Base-by-base conservation (phyloP, 768 basidiomycete species). In the Neoboletus brunneissimus region DNA sequence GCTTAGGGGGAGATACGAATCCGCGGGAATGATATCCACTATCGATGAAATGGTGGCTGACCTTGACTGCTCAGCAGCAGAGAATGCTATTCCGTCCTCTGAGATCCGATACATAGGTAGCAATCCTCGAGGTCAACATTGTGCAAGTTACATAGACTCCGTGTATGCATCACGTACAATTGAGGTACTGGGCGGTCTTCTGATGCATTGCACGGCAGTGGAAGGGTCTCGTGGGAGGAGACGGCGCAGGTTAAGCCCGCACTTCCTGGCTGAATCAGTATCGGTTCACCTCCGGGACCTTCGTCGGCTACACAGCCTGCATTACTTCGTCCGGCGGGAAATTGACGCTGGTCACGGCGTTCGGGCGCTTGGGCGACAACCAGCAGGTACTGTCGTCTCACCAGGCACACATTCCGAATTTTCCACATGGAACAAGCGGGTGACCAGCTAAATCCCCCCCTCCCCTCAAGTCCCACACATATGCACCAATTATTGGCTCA, bases 81-180 rank as follows among this genome's bases (percentile, higher is more conserved):
- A 22, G 23, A 23, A 37, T 22, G n/a, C 15, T 20, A 47, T 52
- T 51, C 44, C 32, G 5, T 10, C 10, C 29, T 16, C 37, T 43
- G 34, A 34, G 18, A 40, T 38, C 12, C 22, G n/a, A 53, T 16
- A 25, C 18, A 25, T n/a, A 9, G 34, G 16, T 5, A 32, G 16
- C 11, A 27, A 25, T 45, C 16, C 37, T 40, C 16, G n/a, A 23
- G 41, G 52, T 42, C 3, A 40, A 40, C n/a, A 20, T 22, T 3
- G 10, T 20, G 40, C 20, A 41, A 44, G 42, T 37, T 45, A 10
- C 13, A 29, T 42, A 18, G 32, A 40, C 27, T 41, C 15, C 22
- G 46, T 41, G 23, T 18, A 35, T 44, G 10, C 46, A 44, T 65
- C 57, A 63, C 66, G 66, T 66, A 68, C 55, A 43, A 1, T 47